These are phyloP conservation scores for Penicillium robsamsonii DNA, from an alignment of 495 filamentous ascomycete species.

Conservation along the genomic window DNA sequence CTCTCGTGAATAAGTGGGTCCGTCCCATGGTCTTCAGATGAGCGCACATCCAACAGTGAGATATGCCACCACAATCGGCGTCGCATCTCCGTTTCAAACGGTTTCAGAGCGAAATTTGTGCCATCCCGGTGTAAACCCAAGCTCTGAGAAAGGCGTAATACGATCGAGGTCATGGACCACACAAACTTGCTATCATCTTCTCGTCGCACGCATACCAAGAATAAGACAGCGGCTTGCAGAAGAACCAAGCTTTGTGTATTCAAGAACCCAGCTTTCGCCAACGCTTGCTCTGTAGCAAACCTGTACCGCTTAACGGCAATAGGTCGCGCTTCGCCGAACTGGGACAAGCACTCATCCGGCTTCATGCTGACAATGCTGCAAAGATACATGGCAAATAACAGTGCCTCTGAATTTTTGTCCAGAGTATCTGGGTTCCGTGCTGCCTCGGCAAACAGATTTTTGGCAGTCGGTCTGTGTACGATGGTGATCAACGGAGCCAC, in stretches of 20 bases:
- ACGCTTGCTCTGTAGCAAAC: slow-evolving; percentile 75
- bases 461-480: slow-evolving; percentile 60
- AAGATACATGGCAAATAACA: slow-evolving; percentile 80
- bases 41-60: slow-evolving; percentile 69
- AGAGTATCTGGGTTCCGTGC: slow-evolving; percentile 53
- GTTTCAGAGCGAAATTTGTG: slow-evolving; percentile 64
- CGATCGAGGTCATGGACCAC: slow-evolving; percentile 67
- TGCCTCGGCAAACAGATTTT: slow-evolving; percentile 43
- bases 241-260: slow-evolving; percentile 72
- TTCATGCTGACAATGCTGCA: slow-evolving; percentile 68
- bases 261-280: slow-evolving; percentile 72
- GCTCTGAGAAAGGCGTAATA: slow-evolving; percentile 76
- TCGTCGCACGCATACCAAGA: slow-evolving; percentile 61
- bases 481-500: slow-evolving; percentile 71
- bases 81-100: slow-evolving; percentile 83
- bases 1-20: slow-evolving; percentile 68
- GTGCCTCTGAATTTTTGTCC: slow-evolving; percentile 61
- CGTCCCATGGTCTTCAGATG: slow-evolving; percentile 81
- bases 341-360: slow-evolving; percentile 36
- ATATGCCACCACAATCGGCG: slow-evolving; percentile 84
- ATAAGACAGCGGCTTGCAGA: slow-evolving; percentile 76
- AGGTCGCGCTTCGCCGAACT: slow-evolving; percentile 39
- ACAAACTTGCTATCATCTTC: slow-evolving; percentile 65
- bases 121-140: slow-evolving; percentile 82
- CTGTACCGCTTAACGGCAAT: slow-evolving; percentile 63